These are phyloP conservation scores for Hammondia hammondi DNA, from an alignment of 169 alveolate species.

Conservation along the genomic window DNA sequence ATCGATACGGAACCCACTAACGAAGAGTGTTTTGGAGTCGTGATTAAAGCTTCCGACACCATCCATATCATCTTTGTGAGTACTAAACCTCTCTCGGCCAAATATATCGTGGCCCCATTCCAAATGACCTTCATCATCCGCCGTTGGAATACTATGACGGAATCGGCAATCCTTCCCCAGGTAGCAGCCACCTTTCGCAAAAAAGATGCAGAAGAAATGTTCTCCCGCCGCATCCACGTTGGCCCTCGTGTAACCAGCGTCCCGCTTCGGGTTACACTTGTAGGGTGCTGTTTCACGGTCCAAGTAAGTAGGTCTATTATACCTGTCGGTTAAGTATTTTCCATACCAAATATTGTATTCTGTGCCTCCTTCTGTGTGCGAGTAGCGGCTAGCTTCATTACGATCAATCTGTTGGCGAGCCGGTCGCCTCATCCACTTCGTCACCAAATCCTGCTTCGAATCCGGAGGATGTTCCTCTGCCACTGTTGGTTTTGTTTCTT, in stretches of 20 bases:
- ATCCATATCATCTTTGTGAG: conserved; percentile 96
- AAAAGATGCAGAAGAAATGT: conserved; percentile 93
- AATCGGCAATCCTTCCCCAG: conserved; percentile 96
- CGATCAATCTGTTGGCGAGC: conserved; percentile 59
- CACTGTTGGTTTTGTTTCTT: background rate
- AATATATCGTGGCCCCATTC: conserved; percentile 95
- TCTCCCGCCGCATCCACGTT: conserved; percentile 84
- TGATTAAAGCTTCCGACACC: conserved; percentile 96
- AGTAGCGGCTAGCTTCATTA: background rate
- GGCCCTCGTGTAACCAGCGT: conserved; percentile 97
- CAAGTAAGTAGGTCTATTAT: conserved; percentile 81
- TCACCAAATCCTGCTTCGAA: conserved; percentile 37
- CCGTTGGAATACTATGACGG: conserved; percentile 95
- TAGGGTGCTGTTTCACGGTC: conserved; percentile 91
- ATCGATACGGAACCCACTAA: conserved; percentile 92
- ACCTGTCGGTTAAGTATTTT: conserved; percentile 92
- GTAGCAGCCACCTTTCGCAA: conserved; percentile 97
- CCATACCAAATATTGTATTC: conserved; percentile 99
- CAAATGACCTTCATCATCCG: conserved; percentile 91
- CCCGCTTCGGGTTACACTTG: conserved; percentile 93
- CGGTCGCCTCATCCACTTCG: conserved; percentile 57
- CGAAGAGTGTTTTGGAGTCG: conserved; percentile 94
- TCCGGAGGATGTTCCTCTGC: background rate
- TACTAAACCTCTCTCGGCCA: conserved; percentile 96
- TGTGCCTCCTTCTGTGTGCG: conserved; percentile 92